Evolutionary conservation across 305 asterid genomes (phyloP).

Genomic region (Fraxinus latifolia): DNA sequence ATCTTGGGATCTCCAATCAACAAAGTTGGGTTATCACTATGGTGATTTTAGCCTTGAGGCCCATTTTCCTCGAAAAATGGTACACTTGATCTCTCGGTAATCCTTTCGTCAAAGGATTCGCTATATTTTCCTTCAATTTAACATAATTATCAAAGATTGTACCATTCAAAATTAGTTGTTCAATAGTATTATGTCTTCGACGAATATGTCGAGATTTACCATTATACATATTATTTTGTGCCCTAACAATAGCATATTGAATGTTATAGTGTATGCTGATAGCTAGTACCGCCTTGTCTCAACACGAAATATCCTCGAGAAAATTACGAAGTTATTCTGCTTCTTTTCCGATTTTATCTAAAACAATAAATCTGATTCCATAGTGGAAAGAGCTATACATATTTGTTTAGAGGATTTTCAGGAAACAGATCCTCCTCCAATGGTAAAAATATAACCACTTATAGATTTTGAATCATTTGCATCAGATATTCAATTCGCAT

Average conservation of each 20-base stretch:
- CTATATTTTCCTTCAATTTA: neutral
- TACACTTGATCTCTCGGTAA: neutral
- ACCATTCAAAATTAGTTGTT: neutral
- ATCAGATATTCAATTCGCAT: neutral
- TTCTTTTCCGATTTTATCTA: too few species aligned
- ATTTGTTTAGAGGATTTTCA: too few species aligned
- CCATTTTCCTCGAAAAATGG: neutral
- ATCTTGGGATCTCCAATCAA: neutral
- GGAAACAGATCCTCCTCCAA: neutral
- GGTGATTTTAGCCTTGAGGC: neutral
- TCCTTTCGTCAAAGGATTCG: neutral
- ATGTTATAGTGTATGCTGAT: neutral
- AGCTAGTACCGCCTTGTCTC: neutral
- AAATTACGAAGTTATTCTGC: too few species aligned
- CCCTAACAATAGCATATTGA: neutral
- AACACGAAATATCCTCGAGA: neutral
- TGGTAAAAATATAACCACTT: neutral
- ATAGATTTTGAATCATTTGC: neutral
- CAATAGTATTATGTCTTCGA: too few species aligned
- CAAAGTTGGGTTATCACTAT: neutral
- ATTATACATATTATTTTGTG: neutral
- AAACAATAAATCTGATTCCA: neutral
- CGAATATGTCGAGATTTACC: neutral
- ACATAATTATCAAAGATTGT: too few species aligned
- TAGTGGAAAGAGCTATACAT: neutral